Evolutionary conservation across 1,139 yeast genomes (phyloP).

Genomic region (Debaryomyces subglobosus): DNA sequence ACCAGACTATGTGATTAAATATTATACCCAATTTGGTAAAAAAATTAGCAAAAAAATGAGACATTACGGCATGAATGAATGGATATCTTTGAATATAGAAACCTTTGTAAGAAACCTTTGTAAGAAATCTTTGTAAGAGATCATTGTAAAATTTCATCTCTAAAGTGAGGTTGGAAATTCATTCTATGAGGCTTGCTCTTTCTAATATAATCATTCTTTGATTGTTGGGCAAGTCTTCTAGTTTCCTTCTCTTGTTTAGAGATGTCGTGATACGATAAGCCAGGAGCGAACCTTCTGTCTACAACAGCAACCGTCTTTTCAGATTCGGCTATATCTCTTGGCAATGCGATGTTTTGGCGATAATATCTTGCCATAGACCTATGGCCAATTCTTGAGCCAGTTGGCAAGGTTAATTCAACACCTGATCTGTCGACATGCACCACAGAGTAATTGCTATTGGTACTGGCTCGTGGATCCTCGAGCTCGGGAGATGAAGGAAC

Average conservation of each 20-base stretch:
- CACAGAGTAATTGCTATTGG: conserved; percentile 32
- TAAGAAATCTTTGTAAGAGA: conserved; percentile 13
- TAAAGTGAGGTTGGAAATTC: conserved; percentile 41
- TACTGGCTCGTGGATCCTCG: conserved; percentile 17
- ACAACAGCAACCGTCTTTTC: conserved; percentile 41
- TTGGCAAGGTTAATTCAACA: conserved; percentile 46
- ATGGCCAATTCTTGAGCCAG: conserved; percentile 54
- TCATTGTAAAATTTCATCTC: conserved; percentile 40
- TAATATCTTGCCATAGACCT: conserved; percentile 48
- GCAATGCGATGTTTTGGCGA: conserved; percentile 39
- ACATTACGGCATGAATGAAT: conserved; percentile 2
- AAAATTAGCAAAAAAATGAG: neutral
- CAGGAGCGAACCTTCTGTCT: conserved; percentile 46
- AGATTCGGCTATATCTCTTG: conserved; percentile 30
- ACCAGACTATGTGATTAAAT: neutral
- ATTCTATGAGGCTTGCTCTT: conserved; percentile 29
- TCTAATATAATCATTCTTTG: conserved; percentile 29
- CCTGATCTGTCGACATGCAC: conserved; percentile 45
- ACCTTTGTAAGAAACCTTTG: conserved; percentile 15
- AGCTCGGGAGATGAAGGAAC: conserved; percentile 27
- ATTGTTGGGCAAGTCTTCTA: conserved; percentile 27
- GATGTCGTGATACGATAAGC: conserved; percentile 33
- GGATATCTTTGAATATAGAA: neutral
- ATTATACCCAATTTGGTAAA: neutral
- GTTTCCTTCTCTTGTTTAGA: conserved; percentile 40